Conservation (phyloP, 1,139 yeast genomes). For the Arxiozyma heterogenica region DNA sequence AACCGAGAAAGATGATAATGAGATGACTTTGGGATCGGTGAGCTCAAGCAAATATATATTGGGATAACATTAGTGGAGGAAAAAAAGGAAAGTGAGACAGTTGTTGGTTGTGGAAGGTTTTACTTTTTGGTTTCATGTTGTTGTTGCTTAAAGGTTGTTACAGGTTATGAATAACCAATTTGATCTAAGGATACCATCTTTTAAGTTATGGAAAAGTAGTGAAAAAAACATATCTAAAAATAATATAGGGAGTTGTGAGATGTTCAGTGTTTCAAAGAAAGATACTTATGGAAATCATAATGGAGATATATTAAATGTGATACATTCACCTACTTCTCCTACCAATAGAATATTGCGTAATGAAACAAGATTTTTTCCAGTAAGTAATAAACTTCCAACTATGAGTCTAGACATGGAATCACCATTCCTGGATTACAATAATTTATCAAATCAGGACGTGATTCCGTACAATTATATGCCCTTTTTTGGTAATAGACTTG, state of each 20-base stretch:
- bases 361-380: neutral
- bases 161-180: neutral
- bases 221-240: too few species aligned
- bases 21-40: neutral
- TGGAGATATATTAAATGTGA: neutral
- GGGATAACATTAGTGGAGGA: neutral
- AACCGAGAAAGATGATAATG: neutral
- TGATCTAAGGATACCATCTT: too few species aligned
- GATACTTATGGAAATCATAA: neutral
- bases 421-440: neutral
- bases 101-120: neutral
- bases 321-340: neutral
- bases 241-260: too few species aligned
- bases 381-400: neutral
- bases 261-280: neutral
- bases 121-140: too few species aligned
- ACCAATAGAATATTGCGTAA: neutral
- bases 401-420: neutral
- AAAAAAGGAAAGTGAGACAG: neutral
- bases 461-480: constrained; percentile 19
- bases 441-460: neutral
- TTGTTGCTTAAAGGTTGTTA: neutral
- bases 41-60: neutral
- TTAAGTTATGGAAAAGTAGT: neutral
- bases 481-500: constrained; percentile 15